Conservation (phyloP, 1,284 basidiomycete species). For the Ustilago esculenta region DNA sequence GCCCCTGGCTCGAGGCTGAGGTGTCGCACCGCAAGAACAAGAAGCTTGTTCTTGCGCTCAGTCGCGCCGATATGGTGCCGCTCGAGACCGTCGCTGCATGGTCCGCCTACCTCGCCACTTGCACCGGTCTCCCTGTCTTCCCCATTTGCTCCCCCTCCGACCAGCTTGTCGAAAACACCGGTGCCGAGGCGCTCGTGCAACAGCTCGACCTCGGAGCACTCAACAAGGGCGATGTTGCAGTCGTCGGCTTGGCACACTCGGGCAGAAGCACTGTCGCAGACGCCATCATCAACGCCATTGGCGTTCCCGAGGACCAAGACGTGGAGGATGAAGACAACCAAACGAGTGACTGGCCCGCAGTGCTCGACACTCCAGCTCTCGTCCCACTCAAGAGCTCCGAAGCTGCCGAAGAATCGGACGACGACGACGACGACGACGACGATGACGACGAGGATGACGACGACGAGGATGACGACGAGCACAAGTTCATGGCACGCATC, state of each 20-base stretch:
- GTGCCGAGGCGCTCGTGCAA: constrained; percentile 49
- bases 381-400: constrained; percentile 38
- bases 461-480: constrained; percentile 41
- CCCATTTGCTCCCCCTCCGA: constrained; percentile 45
- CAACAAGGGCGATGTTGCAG: constrained; percentile 41
- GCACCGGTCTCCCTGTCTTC: constrained; percentile 42
- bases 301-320: constrained; percentile 35
- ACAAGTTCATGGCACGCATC: constrained; percentile 31
- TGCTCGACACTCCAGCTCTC: constrained; percentile 60
- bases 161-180: constrained; percentile 26
- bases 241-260: constrained; percentile 55
- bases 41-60: constrained; percentile 44
- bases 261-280: constrained; percentile 54
- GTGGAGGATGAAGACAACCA: constrained; percentile 36
- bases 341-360: constrained; percentile 43
- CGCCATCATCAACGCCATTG: constrained; percentile 51
- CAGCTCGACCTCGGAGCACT: constrained; percentile 38
- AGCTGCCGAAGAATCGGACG: constrained; percentile 20
- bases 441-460: constrained; percentile 34
- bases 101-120: constrained; percentile 38
- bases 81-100: constrained; percentile 55
- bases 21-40: constrained; percentile 27
- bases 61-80: constrained; percentile 59
- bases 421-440: constrained; percentile 19
- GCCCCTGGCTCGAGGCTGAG: constrained; percentile 51